Evolutionary conservation across 371 early-diverging fungal species (phyloP).

Genomic region (Actinomortierella ambigua): DNA sequence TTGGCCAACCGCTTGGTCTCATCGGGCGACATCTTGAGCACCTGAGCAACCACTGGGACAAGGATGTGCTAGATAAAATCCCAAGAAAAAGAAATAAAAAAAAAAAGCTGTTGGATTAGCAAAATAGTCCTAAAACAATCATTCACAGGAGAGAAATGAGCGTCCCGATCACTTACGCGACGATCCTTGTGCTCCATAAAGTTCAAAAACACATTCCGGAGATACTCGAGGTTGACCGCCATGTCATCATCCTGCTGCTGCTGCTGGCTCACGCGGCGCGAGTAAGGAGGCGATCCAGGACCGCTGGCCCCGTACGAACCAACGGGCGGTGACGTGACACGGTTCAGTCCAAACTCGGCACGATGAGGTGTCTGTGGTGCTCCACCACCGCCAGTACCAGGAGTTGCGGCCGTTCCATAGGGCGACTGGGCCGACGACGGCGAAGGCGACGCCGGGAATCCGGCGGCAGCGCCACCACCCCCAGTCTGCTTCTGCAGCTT

Average conservation of each 20-base stretch:
- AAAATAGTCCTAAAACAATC: background rate
- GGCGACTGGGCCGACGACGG: no score
- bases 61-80: conserved; percentile 64
- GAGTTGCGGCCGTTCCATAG: no score
- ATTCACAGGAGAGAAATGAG: background rate
- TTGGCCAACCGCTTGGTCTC: conserved; percentile 68
- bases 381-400: no score
- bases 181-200: conserved; percentile 84
- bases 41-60: conserved; percentile 79
- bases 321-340: no score
- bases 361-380: no score
- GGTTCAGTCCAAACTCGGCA: conserved; percentile 10
- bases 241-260: conserved; percentile 49
- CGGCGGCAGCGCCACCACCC: background rate
- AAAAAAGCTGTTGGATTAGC: background rate
- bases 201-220: conserved; percentile 82
- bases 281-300: conserved; percentile 23
- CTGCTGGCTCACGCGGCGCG: conserved; percentile 18
- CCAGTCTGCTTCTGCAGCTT: conserved; percentile 19
- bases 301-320: no score
- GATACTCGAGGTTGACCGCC: conserved; percentile 80
- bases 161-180: conserved; percentile 49
- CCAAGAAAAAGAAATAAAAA: conserved; percentile 7
- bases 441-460: background rate
- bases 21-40: conserved; percentile 81